Evolutionary conservation across 2,329 filamentous ascomycete genomes (phyloP).

Genomic region (Exophiala lecanii-corni): DNA sequence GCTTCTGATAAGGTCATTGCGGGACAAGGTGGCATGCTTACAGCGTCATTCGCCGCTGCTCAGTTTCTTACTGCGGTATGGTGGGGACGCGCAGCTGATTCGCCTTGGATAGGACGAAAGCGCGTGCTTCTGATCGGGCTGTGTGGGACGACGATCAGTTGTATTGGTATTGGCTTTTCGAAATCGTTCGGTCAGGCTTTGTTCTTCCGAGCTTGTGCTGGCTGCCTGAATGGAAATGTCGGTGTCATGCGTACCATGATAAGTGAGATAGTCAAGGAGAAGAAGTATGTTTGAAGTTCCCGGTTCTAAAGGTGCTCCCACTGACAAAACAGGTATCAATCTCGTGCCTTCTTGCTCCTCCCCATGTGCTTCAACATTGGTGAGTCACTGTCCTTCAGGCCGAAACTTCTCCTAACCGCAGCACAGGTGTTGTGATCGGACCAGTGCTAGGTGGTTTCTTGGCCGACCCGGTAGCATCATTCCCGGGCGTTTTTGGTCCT

Average conservation of each 20-base stretch:
- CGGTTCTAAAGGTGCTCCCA: slow-evolving; percentile 35
- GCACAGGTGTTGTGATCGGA: slow-evolving; percentile 37
- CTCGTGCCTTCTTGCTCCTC: slow-evolving; percentile 54
- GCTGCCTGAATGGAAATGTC: slow-evolving; percentile 66
- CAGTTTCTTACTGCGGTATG: slow-evolving; percentile 79
- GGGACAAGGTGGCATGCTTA: slow-evolving; percentile 69
- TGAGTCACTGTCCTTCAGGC: slow-evolving; percentile 18
- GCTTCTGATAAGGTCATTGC: slow-evolving; percentile 62
- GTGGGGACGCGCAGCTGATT: slow-evolving; percentile 70
- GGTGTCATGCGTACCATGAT: slow-evolving; percentile 73
- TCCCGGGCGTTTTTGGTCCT: slow-evolving; percentile 60
- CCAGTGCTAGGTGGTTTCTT: slow-evolving; percentile 58
- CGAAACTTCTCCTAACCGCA: background rate
- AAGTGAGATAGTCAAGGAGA: slow-evolving; percentile 65
- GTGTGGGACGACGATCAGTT: slow-evolving; percentile 61
- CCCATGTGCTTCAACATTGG: slow-evolving; percentile 68
- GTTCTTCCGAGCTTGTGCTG: slow-evolving; percentile 62
- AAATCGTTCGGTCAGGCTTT: slow-evolving; percentile 58
- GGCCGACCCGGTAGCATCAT: slow-evolving; percentile 59
- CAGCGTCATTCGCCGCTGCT: slow-evolving; percentile 73
- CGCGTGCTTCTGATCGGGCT: slow-evolving; percentile 73
- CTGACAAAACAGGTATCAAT: slow-evolving; percentile 38
- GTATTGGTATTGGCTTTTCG: slow-evolving; percentile 66
- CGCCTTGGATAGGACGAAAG: slow-evolving; percentile 66
- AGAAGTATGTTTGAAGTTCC: slow-evolving; percentile 50